These are phyloP conservation scores for Malassezia furfur DNA, from an alignment of 1,284 basidiomycete species.

Conservation along the genomic window DNA sequence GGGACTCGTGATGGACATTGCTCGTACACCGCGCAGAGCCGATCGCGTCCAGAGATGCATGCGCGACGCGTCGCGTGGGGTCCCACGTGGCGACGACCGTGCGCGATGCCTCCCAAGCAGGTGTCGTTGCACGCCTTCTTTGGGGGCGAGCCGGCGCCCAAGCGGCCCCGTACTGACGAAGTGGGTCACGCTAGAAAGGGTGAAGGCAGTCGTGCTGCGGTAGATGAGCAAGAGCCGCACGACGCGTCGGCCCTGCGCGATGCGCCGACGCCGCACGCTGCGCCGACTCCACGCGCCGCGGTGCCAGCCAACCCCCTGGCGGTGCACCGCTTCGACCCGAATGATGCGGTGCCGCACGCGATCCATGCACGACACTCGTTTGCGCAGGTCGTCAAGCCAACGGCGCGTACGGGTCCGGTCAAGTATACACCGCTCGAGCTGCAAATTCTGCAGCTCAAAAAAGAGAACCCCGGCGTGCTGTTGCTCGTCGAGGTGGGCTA, in stretches of 20 bases:
- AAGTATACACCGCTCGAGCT: constrained; percentile 53
- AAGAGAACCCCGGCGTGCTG: constrained; percentile 59
- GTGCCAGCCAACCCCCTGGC: neutral
- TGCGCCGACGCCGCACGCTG: too few relatives aligned
- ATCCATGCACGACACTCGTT: neutral
- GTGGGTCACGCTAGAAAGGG: neutral
- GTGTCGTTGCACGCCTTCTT: constrained; percentile 4
- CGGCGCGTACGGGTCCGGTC: neutral
- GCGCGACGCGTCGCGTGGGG: neutral
- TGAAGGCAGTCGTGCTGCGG: neutral
- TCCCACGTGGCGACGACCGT: constrained; percentile 1
- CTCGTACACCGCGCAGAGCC: neutral
- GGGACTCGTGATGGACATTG: neutral
- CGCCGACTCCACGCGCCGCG: too few relatives aligned
- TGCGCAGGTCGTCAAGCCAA: neutral
- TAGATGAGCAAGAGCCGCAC: too few relatives aligned
- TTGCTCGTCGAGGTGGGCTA: constrained; percentile 63
- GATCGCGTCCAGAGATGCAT: neutral
- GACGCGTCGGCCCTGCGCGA: too few relatives aligned
- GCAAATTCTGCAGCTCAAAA: constrained; percentile 41
- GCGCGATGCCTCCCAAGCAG: constrained; percentile 1
- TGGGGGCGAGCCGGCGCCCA: neutral
- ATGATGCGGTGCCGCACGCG: neutral
- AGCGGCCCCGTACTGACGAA: neutral
- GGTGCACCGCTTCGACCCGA: neutral